Evolutionary conservation across 177 flowering plant species (phyloP).

Genomic region (Vitis hybrid): DNA sequence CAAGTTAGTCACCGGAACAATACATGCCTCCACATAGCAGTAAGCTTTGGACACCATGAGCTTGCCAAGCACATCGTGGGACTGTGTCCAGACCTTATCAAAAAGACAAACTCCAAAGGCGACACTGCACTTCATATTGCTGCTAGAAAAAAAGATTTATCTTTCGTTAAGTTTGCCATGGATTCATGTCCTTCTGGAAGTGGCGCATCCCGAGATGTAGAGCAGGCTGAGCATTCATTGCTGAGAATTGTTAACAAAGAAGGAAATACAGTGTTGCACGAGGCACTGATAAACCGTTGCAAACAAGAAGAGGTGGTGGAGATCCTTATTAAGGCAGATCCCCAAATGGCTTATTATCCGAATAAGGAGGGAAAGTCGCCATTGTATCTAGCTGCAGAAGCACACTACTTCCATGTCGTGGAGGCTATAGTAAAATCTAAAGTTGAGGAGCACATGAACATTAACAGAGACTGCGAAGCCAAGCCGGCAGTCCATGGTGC

Average conservation of each 20-base stretch:
- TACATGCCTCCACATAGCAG: no score
- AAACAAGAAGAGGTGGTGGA: slow-evolving; percentile 3
- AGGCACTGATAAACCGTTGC: slow-evolving; percentile 16
- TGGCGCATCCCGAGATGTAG: background rate
- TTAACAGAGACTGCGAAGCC: no score
- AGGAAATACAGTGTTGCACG: slow-evolving; percentile 25
- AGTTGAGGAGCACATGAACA: no score
- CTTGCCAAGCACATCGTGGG: no score
- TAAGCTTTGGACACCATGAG: no score
- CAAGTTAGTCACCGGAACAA: no score
- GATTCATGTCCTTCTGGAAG: no score
- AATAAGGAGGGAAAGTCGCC: slow-evolving; percentile 19
- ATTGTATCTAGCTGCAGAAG: slow-evolving; percentile 21
- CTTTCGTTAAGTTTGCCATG: background rate
- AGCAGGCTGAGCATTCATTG: background rate
- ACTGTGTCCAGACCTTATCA: no score
- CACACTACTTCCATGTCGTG: background rate
- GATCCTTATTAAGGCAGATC: background rate
- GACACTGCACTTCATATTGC: slow-evolving; percentile 3
- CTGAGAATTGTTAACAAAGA: slow-evolving; percentile 9
- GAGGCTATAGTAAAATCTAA: no score
- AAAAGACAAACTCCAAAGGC: no score
- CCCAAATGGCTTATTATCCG: background rate
- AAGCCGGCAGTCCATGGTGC: no score
- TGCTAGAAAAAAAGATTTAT: slow-evolving; percentile 19